phyloP scores from a whole-genome alignment of 2,329 filamentous ascomycete species.

The Colletotrichum spinosum region DNA sequence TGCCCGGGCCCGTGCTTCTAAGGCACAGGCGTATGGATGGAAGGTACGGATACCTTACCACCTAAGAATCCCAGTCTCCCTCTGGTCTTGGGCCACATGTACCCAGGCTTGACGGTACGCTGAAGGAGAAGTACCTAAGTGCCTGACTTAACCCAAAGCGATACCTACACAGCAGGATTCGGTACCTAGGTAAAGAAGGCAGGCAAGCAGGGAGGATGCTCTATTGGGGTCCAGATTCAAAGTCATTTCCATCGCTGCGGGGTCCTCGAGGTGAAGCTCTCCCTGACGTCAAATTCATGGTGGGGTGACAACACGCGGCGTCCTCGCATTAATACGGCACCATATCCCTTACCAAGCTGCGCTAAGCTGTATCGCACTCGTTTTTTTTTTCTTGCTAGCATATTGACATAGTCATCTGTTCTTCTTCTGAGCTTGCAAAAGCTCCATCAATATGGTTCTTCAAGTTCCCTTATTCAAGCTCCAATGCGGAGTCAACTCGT shows the following conservation, averaged over 20 bases:
- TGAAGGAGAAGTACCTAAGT: too few relatives aligned
- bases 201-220: slow-evolving; percentile 10
- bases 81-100: too few relatives aligned
- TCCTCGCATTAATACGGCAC: slow-evolving; percentile 19
- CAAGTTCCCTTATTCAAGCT: slow-evolving; percentile 87
- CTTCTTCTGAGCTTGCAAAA: slow-evolving; percentile 1
- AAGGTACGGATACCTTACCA: not conserved
- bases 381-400: too few relatives aligned
- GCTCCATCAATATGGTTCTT: slow-evolving; percentile 53
- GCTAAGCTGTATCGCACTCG: too few relatives aligned
- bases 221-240: slow-evolving; percentile 7
- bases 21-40: too few relatives aligned
- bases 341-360: not conserved
- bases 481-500: slow-evolving; percentile 94
- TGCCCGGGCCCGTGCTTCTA: slow-evolving; percentile 27
- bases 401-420: not conserved
- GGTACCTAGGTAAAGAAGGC: not conserved
- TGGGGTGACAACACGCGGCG: slow-evolving; percentile 26
- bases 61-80: too few relatives aligned
- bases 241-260: slow-evolving; percentile 15
- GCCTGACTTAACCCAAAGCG: too few relatives aligned
- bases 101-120: too few relatives aligned
- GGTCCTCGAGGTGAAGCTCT: slow-evolving; percentile 31
- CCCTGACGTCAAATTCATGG: slow-evolving; percentile 37
- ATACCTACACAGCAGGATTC: too few relatives aligned